Conservation (phyloP, 176 grass and related monocot species). For the Musa schizocarpa region DNA sequence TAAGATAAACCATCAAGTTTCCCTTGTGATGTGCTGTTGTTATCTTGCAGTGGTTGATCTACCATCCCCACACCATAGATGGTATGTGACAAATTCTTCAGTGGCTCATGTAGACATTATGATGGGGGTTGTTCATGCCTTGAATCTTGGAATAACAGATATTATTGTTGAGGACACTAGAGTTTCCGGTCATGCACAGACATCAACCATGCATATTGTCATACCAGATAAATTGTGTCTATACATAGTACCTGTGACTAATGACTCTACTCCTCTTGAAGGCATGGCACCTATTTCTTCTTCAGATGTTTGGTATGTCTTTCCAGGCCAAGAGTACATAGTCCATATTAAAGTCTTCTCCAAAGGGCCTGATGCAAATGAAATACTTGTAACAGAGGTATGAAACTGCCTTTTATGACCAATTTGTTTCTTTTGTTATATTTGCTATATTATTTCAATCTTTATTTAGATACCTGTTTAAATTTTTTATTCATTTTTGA, state of each 20-base stretch:
- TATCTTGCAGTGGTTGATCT: conserved; percentile 55
- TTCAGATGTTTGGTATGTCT: conserved; percentile 74
- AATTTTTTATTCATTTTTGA: not conserved
- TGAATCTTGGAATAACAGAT: conserved; percentile 61
- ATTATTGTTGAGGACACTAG: conserved; percentile 81
- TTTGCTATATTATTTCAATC: conserved; percentile 1
- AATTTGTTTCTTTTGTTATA: conserved; percentile 23
- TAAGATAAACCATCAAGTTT: conserved; percentile 4
- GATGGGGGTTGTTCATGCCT: conserved; percentile 46
- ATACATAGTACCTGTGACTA: conserved; percentile 53
- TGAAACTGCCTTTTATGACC: conserved; percentile 9
- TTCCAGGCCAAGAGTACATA: conserved; percentile 69
- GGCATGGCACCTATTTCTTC: conserved; percentile 47
- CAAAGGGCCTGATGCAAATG: conserved; percentile 51
- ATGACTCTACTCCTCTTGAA: conserved; percentile 50
- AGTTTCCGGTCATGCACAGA: conserved; percentile 76
- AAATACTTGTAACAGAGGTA: conserved; percentile 85
- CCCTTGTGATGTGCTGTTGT: conserved; percentile 9
- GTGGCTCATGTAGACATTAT: conserved; percentile 57
- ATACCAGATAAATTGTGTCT: conserved; percentile 57
- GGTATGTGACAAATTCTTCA: conserved; percentile 66
- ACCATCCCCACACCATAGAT: conserved; percentile 72
- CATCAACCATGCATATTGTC: conserved; percentile 82
- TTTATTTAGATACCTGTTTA: not conserved
- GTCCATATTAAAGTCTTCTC: conserved; percentile 66